phyloP scores from a whole-genome alignment of 2,329 filamentous ascomycete genomes.

The Rugonectria rugulosa region DNA sequence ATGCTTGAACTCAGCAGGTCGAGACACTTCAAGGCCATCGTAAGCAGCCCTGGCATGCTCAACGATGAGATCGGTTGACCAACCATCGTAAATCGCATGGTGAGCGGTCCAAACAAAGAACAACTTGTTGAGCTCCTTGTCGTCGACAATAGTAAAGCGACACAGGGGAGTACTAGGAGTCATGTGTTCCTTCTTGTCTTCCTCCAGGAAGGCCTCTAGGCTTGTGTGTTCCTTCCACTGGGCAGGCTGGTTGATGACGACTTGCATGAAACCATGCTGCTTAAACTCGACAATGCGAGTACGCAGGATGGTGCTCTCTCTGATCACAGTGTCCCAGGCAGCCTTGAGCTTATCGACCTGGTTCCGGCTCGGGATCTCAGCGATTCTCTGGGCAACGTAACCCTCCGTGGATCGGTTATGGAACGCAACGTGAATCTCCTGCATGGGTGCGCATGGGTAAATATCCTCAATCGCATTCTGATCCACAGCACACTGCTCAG shows the following conservation, averaged over 20 bases:
- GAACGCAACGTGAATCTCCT: slow-evolving; percentile 61
- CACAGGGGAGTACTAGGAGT: slow-evolving; percentile 52
- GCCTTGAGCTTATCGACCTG: slow-evolving; percentile 46
- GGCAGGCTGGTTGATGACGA: slow-evolving; percentile 51
- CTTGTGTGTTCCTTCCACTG: slow-evolving; percentile 43
- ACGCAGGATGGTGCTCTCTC: slow-evolving; percentile 51
- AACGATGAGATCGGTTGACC: slow-evolving; percentile 37
- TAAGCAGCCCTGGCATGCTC: slow-evolving; percentile 34
- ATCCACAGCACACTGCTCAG: slow-evolving; percentile 41
- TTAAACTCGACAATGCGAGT: slow-evolving; percentile 57
- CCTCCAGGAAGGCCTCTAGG: slow-evolving; percentile 48
- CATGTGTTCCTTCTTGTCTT: slow-evolving; percentile 49
- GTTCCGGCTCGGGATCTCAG: slow-evolving; percentile 46
- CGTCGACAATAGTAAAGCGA: slow-evolving; percentile 49
- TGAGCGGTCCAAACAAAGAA: slow-evolving; percentile 43
- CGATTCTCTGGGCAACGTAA: slow-evolving; percentile 58
- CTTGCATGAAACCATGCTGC: slow-evolving; percentile 50
- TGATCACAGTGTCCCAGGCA: slow-evolving; percentile 50
- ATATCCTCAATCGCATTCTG: slow-evolving; percentile 52
- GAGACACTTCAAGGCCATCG: slow-evolving; percentile 25
- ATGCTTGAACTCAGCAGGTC: slow-evolving; percentile 38
- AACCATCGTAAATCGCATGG: slow-evolving; percentile 44
- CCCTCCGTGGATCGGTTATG: slow-evolving; percentile 56
- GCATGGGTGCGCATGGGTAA: slow-evolving; percentile 61
- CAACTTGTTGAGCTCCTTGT: slow-evolving; percentile 38